Conservation (phyloP, 768 basidiomycete genomes). For the Lactarius sp. region DNA sequence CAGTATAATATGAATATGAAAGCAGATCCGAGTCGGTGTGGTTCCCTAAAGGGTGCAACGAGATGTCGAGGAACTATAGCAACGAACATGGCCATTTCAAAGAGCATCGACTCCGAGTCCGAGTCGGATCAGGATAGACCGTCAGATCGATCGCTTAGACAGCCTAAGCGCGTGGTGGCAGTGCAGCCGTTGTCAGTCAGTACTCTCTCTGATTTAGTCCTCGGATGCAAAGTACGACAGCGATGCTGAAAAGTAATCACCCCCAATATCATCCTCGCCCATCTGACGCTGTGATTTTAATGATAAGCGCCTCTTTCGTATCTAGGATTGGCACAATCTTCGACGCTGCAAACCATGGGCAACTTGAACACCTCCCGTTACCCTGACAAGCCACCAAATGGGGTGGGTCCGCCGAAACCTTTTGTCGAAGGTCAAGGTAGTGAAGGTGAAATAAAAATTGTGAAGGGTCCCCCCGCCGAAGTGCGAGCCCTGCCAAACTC, state of each 20-base stretch:
- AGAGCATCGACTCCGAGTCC: not conserved
- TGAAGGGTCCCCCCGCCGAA: not conserved
- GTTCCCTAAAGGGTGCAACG: constrained; percentile 1
- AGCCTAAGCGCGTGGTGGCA: constrained; percentile 16
- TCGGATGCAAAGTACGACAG: not conserved
- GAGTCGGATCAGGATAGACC: constrained; percentile 1
- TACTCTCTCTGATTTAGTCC: not conserved
- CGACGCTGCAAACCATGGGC: not conserved
- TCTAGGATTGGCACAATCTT: not conserved
- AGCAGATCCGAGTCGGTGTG: not conserved
- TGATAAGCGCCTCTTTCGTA: not conserved
- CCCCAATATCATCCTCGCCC: not conserved
- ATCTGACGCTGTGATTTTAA: not conserved
- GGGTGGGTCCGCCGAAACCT: not conserved
- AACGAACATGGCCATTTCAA: constrained; percentile 17
- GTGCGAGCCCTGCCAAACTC: not conserved
- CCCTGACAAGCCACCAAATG: constrained; percentile 14
- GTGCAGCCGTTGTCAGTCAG: constrained; percentile 14
- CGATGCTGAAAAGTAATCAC: not conserved
- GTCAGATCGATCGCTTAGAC: not conserved
- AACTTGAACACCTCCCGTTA: constrained; percentile 5
- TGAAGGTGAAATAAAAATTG: not conserved
- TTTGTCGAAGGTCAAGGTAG: not conserved
- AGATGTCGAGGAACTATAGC: constrained; percentile 21
- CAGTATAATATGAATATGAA: not conserved